Conservation (phyloP, 805 yeast species). For the Saccharomycopsis vini region DNA sequence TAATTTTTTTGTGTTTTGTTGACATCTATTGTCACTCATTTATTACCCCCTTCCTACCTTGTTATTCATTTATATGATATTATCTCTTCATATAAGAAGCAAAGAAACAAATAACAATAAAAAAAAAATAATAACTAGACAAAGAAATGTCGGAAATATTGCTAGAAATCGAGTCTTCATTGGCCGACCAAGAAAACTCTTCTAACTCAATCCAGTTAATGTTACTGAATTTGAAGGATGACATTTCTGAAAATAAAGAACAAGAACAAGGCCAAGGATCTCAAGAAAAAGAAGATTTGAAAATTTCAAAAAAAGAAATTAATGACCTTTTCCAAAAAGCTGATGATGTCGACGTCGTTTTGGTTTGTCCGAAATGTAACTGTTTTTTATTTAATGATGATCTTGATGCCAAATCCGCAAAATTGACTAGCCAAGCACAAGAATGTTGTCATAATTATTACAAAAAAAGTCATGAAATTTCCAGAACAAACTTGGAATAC, state of each 20-base stretch:
- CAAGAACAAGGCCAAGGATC: not conserved
- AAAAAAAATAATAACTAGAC: too few species aligned
- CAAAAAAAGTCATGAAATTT: conserved; percentile 8
- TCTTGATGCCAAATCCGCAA: conserved; percentile 19
- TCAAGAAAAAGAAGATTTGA: too few species aligned
- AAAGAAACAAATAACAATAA: too few species aligned
- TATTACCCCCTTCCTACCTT: too few species aligned
- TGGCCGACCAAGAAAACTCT: conserved; percentile 16
- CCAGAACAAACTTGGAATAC: conserved; percentile 30
- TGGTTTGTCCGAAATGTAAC: conserved; percentile 23
- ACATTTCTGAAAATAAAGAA: conserved; percentile 2
- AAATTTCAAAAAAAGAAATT: conserved; percentile 27
- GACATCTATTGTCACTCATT: too few species aligned
- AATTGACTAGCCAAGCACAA: conserved; percentile 13
- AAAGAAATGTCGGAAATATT: conserved; percentile 17
- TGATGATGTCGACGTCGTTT: conserved; percentile 21
- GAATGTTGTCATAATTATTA: conserved; percentile 22
- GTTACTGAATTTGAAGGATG: conserved; percentile 17
- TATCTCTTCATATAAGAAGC: too few species aligned
- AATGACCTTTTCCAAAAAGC: conserved; percentile 21
- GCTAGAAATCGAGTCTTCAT: conserved; percentile 16
- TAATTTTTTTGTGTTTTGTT: too few species aligned
- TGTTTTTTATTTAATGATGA: conserved; percentile 23
- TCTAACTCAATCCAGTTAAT: conserved; percentile 12
- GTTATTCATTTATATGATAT: too few species aligned